Conservation (phyloP, 1,139 yeast genomes). For the Lodderomyces theae region DNA sequence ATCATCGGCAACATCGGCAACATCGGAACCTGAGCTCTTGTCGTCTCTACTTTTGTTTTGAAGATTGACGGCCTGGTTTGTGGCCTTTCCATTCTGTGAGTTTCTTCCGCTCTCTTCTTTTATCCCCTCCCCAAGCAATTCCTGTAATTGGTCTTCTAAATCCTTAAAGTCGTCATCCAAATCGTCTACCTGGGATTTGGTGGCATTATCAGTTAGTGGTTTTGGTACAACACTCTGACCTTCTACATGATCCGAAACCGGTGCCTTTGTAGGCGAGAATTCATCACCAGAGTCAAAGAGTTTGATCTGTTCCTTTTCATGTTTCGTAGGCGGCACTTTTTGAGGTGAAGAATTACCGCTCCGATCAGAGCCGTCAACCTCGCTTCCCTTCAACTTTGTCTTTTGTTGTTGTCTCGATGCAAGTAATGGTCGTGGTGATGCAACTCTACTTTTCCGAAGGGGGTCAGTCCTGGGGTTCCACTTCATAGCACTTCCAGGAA, state of each 20-base stretch:
- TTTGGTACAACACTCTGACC: background rate
- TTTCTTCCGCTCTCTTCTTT: background rate
- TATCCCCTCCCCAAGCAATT: constrained; percentile 32
- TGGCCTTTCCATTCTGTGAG: constrained; percentile 7
- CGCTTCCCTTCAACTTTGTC: constrained; percentile 35
- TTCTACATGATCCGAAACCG: too few relatives aligned
- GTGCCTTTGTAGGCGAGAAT: too few relatives aligned
- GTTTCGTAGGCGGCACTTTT: background rate
- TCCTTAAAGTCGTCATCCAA: constrained; percentile 45
- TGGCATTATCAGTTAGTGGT: background rate
- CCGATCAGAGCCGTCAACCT: constrained; percentile 35
- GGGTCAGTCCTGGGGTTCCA: background rate
- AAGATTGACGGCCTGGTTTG: background rate
- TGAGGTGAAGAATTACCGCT: background rate
- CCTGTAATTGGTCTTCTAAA: constrained; percentile 44
- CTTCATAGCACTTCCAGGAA: background rate
- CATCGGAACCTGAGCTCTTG: constrained; percentile 9
- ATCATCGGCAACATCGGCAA: too few relatives aligned
- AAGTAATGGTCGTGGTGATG: constrained; percentile 19
- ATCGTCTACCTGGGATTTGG: background rate
- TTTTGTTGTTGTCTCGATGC: constrained; percentile 14
- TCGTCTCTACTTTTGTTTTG: constrained; percentile 1
- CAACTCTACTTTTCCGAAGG: background rate
- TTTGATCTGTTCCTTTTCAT: background rate
- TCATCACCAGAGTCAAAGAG: too few relatives aligned